These are phyloP conservation scores for Fusarium sp. DNA, from an alignment of 2,329 filamentous ascomycete genomes.

Conservation along the genomic window DNA sequence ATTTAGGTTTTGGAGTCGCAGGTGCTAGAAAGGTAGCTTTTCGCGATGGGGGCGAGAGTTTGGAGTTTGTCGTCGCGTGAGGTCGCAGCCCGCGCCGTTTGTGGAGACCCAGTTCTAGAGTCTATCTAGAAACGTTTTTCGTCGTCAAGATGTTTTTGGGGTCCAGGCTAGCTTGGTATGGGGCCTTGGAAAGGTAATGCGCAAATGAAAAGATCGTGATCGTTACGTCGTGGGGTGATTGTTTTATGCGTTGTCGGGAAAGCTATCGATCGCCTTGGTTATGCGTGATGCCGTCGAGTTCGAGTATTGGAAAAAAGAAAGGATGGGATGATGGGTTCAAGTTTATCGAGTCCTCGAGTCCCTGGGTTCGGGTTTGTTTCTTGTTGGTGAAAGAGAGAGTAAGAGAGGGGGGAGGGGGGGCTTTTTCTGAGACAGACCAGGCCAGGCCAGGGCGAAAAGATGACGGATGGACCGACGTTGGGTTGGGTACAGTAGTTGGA, in stretches of 20 bases:
- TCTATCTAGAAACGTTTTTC: constrained; percentile 19
- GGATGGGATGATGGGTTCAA: constrained; percentile 12
- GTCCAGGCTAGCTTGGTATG: not conserved
- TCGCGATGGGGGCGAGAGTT: not conserved
- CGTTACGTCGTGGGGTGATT: constrained; percentile 24
- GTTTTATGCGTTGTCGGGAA: constrained; percentile 29
- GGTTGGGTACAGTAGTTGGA: not conserved
- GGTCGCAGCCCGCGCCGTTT: constrained; percentile 28
- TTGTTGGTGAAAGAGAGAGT: not conserved
- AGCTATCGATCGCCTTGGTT: not conserved
- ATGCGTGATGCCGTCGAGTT: not conserved
- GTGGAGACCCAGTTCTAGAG: constrained; percentile 30
- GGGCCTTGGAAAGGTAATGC: not conserved
- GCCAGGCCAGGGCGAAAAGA: constrained; percentile 26
- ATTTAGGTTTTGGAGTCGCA: not conserved
- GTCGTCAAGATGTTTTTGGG: constrained; percentile 13
- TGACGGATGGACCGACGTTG: constrained; percentile 17
- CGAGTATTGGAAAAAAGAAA: not conserved
- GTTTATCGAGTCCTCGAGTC: constrained; percentile 14
- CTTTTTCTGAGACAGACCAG: constrained; percentile 26
- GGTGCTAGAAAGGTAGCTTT: not conserved
- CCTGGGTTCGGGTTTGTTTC: constrained; percentile 14
- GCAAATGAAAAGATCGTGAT: constrained; percentile 1
- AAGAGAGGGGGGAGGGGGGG: constrained; percentile 13
- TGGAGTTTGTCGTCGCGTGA: constrained; percentile 5